Base-by-base conservation (phyloP, 2,329 filamentous ascomycete genomes). In the Talaromyces sp. region DNA sequence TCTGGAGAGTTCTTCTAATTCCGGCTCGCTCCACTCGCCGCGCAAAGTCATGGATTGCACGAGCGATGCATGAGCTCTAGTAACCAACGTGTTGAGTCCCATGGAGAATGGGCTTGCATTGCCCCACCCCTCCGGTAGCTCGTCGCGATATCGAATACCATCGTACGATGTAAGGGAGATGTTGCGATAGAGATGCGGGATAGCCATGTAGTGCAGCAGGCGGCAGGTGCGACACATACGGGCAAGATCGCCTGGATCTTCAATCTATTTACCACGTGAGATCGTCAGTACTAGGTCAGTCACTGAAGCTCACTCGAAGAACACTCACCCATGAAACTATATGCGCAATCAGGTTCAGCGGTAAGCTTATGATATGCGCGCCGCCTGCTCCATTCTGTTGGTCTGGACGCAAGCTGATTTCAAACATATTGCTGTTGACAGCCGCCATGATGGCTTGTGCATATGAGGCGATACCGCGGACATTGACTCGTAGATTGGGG, bases 161-260 rank as follows among this genome's bases (percentile, higher is more conserved):
- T 83, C 78, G 72, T 89, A 87, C 8, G 85, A 86, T 62, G 80
- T 83, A 39, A 89, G 76, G 6, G 80, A 83, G 62, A 89, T 81
- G 39, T 78, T 75, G 72, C 82, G 80, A 74, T 88, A 89, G 47
- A 89, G 81, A 64, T 84, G 85, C 22, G 87, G 86, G 2, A 88
- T 77, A 39, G 84, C 81, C 85, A 89, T 88, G 76, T 89, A 89
- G 69, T 88, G 86, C 69, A 88, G 81, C 47, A 89, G 80, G 14
- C 85, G 82, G 67, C 84, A 87, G 60, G 86, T 87, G 65, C 85
- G 81, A 68, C 85, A 87, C 62, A 87, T 74, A 66, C 85, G 81
- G 37, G 86, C 85, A 31, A 89, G 81, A 71, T 88, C 86, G 66
- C 76, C 83, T 50, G 81, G 78, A 76, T 87, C 80, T 67, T 88